Conservation (phyloP, 345 rosid species). For the Clausena lansium region DNA sequence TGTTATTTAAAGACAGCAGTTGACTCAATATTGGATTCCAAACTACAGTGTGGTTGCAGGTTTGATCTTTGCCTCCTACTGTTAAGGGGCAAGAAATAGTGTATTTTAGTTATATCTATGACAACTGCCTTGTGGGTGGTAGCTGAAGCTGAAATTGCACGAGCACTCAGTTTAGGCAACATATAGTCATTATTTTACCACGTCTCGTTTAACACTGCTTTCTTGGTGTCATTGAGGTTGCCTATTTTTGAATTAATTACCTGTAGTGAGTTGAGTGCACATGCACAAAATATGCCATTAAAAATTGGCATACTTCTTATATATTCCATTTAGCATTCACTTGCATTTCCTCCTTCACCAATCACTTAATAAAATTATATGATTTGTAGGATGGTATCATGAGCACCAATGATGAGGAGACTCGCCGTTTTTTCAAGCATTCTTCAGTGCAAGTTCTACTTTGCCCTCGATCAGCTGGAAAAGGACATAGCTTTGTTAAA, state of each 20-base stretch:
- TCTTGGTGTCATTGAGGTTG: background rate
- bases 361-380: constrained; percentile 10
- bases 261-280: background rate
- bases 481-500: constrained; percentile 82
- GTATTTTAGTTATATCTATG: background rate
- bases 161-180: background rate
- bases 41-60: constrained; percentile 13
- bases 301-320: background rate
- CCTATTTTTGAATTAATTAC: background rate
- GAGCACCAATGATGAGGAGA: constrained; percentile 84
- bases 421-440: constrained; percentile 82
- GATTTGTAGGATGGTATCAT: constrained; percentile 75
- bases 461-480: constrained; percentile 83
- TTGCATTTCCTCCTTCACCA: background rate
- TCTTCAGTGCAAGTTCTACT: constrained; percentile 88
- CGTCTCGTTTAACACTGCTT: background rate
- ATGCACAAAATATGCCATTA: background rate
- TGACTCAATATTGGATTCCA: constrained; percentile 15
- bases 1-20: constrained; percentile 1
- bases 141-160: background rate
- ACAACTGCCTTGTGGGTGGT: background rate
- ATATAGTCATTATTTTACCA: background rate
- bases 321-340: background rate
- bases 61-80: constrained; percentile 9
- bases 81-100: constrained; percentile 9